A percentile compares a stretch with the other conserved stretches of the same genome.
Evolutionary conservation across 1,139 yeast species (phyloP).

Genomic region (Trichomonascaceae sp.): DNA sequence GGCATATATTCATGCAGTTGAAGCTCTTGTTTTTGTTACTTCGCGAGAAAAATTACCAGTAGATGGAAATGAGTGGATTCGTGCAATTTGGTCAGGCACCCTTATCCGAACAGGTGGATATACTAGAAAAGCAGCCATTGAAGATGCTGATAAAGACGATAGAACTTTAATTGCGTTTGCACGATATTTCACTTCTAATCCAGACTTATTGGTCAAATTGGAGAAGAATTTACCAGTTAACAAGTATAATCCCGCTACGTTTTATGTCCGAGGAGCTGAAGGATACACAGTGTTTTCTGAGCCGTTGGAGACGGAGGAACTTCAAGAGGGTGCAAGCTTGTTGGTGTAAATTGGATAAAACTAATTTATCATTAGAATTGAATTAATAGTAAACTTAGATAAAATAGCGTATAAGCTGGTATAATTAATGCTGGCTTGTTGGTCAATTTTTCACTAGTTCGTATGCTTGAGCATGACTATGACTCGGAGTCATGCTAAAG

Average conservation of each 20-base stretch:
- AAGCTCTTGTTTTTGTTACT: slow-evolving; percentile 34
- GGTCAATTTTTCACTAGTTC: too few species aligned
- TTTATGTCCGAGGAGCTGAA: slow-evolving; percentile 30
- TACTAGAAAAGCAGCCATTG: slow-evolving; percentile 25
- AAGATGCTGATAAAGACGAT: slow-evolving; percentile 30
- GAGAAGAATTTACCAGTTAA: slow-evolving; percentile 20
- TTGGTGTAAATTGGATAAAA: background rate
- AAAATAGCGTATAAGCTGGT: too few species aligned
- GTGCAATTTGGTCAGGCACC: slow-evolving; percentile 36
- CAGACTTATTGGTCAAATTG: slow-evolving; percentile 21
- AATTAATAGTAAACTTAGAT: too few species aligned
- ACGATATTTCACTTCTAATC: slow-evolving; percentile 44
- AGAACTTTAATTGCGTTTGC: slow-evolving; percentile 43
- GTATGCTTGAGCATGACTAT: too few species aligned
- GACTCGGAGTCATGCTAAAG: background rate
- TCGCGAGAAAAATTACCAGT: slow-evolving; percentile 3
- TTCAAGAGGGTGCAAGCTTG: background rate
- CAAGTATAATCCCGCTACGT: slow-evolving; percentile 32
- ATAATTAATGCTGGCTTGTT: too few species aligned
- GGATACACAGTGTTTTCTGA: slow-evolving; percentile 29
- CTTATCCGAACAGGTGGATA: slow-evolving; percentile 38
- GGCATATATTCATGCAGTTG: slow-evolving; percentile 50
- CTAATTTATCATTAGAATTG: too few species aligned
- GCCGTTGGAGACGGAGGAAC: background rate
- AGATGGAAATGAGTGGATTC: slow-evolving; percentile 14